Conservation (phyloP, 202 grass and related monocot genomes). For the Eragrostis tef region DNA sequence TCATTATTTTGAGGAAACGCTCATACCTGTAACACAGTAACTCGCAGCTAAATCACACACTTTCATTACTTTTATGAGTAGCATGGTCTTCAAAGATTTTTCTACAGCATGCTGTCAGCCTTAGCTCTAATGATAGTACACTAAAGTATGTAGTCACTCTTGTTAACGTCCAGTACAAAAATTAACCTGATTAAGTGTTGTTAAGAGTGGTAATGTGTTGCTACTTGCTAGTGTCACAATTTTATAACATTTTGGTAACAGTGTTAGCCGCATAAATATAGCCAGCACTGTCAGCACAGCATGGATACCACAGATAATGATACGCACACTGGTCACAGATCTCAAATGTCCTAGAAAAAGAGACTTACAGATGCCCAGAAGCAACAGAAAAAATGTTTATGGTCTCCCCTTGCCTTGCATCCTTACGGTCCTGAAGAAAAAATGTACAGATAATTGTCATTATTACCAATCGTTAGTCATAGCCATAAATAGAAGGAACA, state of each 20-base stretch:
- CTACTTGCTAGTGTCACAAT: neutral
- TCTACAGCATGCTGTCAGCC: neutral
- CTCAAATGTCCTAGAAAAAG: constrained; percentile 24
- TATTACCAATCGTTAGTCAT: constrained; percentile 1
- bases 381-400: constrained; percentile 99
- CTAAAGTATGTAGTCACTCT: constrained; percentile 19
- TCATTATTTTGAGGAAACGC: constrained; percentile 99
- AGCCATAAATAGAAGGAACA: constrained; percentile 33
- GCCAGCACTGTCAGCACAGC: neutral
- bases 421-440: constrained; percentile 67
- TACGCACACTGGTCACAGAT: constrained; percentile 13
- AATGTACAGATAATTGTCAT: constrained; percentile 32
- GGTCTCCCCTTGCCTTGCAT: constrained; percentile 77
- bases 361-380: constrained; percentile 96
- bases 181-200: constrained; percentile 14
- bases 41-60: constrained; percentile 40
- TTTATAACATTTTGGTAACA: neutral
- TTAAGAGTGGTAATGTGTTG: neutral
- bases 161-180: constrained; percentile 20
- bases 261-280: constrained; percentile 36
- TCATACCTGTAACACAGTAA: constrained; percentile 74
- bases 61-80: constrained; percentile 23
- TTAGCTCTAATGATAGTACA: constrained; percentile 34
- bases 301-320: constrained; percentile 22
- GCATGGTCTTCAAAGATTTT: constrained; percentile 15